A percentile compares a stretch with the other conserved stretches of the same genome.
phyloP scores from a whole-genome alignment of 2,329 filamentous ascomycete genomes.

The Colletotrichum sp. region DNA sequence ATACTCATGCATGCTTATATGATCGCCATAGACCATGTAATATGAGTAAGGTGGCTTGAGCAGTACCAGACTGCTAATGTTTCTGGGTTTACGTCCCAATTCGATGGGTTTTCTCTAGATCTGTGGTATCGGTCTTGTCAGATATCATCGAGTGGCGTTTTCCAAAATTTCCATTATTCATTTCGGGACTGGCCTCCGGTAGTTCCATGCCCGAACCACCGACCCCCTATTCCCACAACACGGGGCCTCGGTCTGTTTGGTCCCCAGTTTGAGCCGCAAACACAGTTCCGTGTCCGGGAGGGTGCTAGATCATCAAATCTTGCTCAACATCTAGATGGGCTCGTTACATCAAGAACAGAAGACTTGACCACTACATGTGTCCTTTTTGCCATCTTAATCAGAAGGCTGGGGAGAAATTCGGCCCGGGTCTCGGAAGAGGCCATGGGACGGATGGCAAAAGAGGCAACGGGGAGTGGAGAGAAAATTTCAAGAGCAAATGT shows the following conservation, averaged over 20 bases:
- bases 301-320: background rate
- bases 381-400: background rate
- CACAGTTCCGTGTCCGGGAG: background rate
- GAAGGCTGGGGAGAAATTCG: background rate
- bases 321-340: background rate
- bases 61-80: background rate
- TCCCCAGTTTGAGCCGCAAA: background rate
- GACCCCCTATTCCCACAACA: background rate
- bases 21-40: background rate
- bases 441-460: background rate
- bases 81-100: background rate
- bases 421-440: background rate
- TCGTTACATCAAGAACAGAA: background rate
- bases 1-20: background rate
- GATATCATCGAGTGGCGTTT: background rate
- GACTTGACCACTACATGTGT: background rate
- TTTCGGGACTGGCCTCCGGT: background rate
- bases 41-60: background rate
- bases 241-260: background rate
- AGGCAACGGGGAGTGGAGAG: background rate
- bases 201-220: background rate
- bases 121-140: background rate
- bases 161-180: background rate
- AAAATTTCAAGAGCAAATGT: background rate
- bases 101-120: background rate